Conservation (phyloP, 805 yeast species). For the Lachancea kluyveri region DNA sequence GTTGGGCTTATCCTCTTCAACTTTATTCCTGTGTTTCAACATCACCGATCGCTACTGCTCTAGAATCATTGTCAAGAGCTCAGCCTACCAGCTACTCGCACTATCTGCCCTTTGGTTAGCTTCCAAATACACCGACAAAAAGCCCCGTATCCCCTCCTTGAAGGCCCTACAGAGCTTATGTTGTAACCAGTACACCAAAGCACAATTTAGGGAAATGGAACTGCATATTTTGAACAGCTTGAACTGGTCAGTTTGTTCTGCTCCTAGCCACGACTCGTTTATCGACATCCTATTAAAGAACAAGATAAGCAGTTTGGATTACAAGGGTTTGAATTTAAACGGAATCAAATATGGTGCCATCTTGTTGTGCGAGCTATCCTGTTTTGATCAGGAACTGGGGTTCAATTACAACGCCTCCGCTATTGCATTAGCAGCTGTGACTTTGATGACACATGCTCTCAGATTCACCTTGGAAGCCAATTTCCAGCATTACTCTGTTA, state of each 20-base stretch:
- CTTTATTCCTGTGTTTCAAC: constrained; percentile 59
- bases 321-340: constrained; percentile 32
- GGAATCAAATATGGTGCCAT: constrained; percentile 51
- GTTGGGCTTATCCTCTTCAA: constrained; percentile 56
- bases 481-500: constrained; percentile 37
- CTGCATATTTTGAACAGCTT: constrained; percentile 56
- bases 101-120: constrained; percentile 89
- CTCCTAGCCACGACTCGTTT: constrained; percentile 58
- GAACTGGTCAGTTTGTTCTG: constrained; percentile 52
- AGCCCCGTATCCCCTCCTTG: constrained; percentile 54
- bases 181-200: constrained; percentile 50
- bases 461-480: constrained; percentile 23
- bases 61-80: constrained; percentile 67
- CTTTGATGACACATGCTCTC: constrained; percentile 40
- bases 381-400: constrained; percentile 54
- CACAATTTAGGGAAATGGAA: constrained; percentile 61
- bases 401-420: constrained; percentile 41
- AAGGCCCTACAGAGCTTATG: constrained; percentile 49
- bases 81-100: constrained; percentile 81
- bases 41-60: constrained; percentile 85
- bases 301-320: constrained; percentile 6
- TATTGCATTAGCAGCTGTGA: constrained; percentile 46
- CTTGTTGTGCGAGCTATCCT: constrained; percentile 60
- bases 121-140: constrained; percentile 65
- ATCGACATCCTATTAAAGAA: constrained; percentile 46